Base-by-base conservation (phyloP, 1,284 basidiomycete species). In the Malassezia dermatis region DNA sequence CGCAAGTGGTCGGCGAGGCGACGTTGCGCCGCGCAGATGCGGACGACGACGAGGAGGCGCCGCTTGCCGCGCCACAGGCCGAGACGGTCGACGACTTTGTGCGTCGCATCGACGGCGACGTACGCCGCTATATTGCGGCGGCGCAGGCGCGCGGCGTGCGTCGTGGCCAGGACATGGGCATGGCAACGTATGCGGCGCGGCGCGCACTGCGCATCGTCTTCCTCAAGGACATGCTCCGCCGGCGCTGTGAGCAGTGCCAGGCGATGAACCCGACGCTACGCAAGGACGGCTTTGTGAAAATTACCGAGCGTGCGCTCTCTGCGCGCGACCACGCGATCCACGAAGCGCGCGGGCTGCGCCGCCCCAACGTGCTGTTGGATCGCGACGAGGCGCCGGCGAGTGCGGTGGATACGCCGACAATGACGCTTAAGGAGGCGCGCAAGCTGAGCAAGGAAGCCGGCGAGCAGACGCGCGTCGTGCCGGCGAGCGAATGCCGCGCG, bases 211-310 rank as follows among this genome's bases (percentile, higher is more conserved):
- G 96, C 62, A 78, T 80, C 56, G 86, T 91, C 53, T 91, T 96
- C 69, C 76, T 91, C 64, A 88, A 84, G 77, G 77, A 79, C 23
- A 82, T 84, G 42, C 78, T 83, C 46, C 74, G 82, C 69, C 86
- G 82, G 67, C 61, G 59, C 8, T 98, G 93, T 73, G 76, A 78
- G 1, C 80, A 81, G 55, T 98, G 93, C 77, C 79, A 78, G 55
- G 88, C 86, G 86, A 78, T 81, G 67, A 84, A 81, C 1, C 89
- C 88, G 70, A 86, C 87, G 0, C 88, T 89, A 76, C 84, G 91
- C 56, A 95, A 91, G 75, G 94, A 98, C 73, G 89, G 88, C 1
- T 81, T 88, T 71, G 87, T 88, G 56, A 96, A 95, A 77, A 82
- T 99, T 61, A 86, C 96, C 73, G 91, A 96, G 77, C 87, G 88